These are phyloP conservation scores for Linanthus parryae DNA, from an alignment of 148 eudicot genomes.

Conservation along the genomic window DNA sequence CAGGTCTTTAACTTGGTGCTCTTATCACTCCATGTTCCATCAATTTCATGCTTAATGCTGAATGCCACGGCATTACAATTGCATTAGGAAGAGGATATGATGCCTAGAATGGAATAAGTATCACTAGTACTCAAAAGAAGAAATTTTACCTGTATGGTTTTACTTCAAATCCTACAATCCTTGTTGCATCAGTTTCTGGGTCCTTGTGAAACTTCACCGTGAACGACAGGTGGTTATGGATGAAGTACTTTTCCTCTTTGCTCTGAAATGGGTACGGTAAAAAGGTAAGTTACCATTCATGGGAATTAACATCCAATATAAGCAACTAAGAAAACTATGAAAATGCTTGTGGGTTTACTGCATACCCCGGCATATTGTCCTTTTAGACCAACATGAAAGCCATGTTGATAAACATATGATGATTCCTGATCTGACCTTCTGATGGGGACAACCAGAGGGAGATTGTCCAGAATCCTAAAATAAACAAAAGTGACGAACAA, in stretches of 20 bases:
- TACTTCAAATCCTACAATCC: conserved; percentile 25
- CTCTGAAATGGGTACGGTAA: background rate
- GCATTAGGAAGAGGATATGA: too few relatives aligned
- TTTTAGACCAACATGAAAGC: conserved; percentile 37
- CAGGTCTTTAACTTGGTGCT: conserved; percentile 11
- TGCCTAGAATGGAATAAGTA: too few relatives aligned
- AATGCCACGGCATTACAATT: too few relatives aligned
- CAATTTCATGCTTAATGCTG: conserved; percentile 14
- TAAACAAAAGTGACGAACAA: background rate
- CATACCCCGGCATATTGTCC: conserved; percentile 43
- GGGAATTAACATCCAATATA: background rate
- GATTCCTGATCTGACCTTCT: conserved; percentile 33
- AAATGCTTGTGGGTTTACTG: background rate
- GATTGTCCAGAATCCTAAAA: conserved; percentile 48
- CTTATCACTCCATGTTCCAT: conserved; percentile 17
- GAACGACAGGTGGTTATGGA: conserved; percentile 18
- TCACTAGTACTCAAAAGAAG: too few relatives aligned
- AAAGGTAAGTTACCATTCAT: background rate
- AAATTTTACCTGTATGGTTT: conserved; percentile 17
- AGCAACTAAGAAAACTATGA: background rate
- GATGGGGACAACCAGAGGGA: conserved; percentile 43
- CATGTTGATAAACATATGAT: conserved; percentile 36
- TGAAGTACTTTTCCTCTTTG: conserved; percentile 19
- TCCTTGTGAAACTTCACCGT: conserved; percentile 23
- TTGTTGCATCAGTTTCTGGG: conserved; percentile 10